Conservation (phyloP, 139 green algal genomes). For the Picochlorum sp. region DNA sequence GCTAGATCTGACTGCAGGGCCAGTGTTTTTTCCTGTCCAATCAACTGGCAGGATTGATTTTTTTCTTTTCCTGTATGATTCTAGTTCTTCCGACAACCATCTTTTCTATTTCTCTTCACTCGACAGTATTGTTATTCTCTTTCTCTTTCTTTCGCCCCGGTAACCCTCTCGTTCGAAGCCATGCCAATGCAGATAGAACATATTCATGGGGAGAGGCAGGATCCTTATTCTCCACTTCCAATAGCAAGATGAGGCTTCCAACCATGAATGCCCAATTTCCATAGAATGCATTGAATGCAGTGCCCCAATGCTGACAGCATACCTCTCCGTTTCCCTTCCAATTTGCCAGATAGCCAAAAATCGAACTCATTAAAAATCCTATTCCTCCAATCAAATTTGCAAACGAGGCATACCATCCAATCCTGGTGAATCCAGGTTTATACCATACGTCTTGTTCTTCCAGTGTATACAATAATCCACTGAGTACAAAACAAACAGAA, state of each 20-base stretch:
- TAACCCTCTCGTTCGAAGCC: too few relatives aligned
- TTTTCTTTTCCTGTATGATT: too few relatives aligned
- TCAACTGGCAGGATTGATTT: too few relatives aligned
- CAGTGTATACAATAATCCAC: background rate
- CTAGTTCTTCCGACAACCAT: too few relatives aligned
- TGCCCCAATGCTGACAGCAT: conserved; percentile 13
- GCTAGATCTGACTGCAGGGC: too few relatives aligned
- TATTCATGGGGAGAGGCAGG: background rate
- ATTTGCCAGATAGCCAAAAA: conserved; percentile 10
- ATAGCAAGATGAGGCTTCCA: background rate
- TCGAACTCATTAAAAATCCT: conserved; percentile 2
- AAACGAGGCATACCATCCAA: conserved; percentile 6
- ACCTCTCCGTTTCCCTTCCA: conserved; percentile 2
- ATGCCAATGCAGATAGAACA: too few relatives aligned
- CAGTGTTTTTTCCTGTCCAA: too few relatives aligned
- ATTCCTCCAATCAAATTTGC: conserved; percentile 6
- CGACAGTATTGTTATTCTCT: too few relatives aligned
- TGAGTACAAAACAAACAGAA: conserved; percentile 7
- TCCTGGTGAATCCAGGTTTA: conserved; percentile 4
- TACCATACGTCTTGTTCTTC: conserved; percentile 7
- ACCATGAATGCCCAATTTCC: conserved; percentile 12
- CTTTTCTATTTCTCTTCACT: too few relatives aligned
- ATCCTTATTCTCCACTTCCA: conserved; percentile 8
- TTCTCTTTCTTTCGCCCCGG: too few relatives aligned
- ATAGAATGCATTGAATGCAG: conserved; percentile 14